Conservation (phyloP, 257 asterid species). For the Forsythia viridissima region DNA sequence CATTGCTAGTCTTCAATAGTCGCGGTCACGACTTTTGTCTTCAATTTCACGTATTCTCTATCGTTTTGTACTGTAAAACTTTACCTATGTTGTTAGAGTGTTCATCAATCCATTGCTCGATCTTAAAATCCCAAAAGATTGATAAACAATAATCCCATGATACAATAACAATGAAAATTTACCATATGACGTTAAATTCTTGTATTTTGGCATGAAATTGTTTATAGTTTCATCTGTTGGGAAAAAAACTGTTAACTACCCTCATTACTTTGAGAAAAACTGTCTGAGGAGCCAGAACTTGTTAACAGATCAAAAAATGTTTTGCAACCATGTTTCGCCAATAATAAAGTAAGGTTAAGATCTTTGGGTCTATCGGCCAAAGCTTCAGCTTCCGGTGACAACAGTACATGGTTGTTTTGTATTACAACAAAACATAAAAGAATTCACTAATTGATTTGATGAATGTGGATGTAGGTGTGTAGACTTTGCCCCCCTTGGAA, state of each 20-base stretch:
- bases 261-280: constrained; percentile 38
- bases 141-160: constrained; percentile 77
- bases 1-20: too few species aligned
- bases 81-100: too few species aligned
- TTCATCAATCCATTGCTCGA: too few species aligned
- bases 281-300: constrained; percentile 19
- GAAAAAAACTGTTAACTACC: constrained; percentile 73
- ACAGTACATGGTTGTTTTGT: constrained; percentile 21
- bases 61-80: too few species aligned
- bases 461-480: constrained; percentile 48
- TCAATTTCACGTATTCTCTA: too few species aligned
- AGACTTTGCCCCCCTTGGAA: constrained; percentile 81
- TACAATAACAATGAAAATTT: constrained; percentile 43
- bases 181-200: too few species aligned
- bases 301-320: constrained; percentile 52
- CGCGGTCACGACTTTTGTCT: too few species aligned
- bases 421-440: constrained; percentile 66
- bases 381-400: constrained; percentile 84
- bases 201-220: too few species aligned
- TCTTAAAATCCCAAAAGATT: too few species aligned
- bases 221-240: too few species aligned
- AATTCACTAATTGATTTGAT: constrained; percentile 62
- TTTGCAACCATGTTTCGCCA: constrained; percentile 78
- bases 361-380: constrained; percentile 58
- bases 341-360: constrained; percentile 54